Percentiles rank a stretch among this genome's conserved stretches.
Conservation (phyloP, 768 basidiomycete species). For the Gelatoporia subvermispora region DNA sequence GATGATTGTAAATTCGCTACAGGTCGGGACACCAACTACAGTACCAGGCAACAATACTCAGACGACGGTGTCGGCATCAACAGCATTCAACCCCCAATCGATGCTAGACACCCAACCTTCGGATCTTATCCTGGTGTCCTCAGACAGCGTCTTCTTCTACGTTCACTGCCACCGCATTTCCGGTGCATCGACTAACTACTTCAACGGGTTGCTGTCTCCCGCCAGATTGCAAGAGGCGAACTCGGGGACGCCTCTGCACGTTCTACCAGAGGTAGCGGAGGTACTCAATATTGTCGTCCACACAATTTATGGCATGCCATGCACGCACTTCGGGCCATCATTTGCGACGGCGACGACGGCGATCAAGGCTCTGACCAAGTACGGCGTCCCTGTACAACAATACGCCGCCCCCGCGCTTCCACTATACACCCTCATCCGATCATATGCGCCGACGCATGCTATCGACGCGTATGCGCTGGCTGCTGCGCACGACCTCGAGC, state of each 20-base stretch:
- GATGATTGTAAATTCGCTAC: too few relatives aligned
- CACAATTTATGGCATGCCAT: conserved; percentile 26
- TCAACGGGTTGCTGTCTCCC: conserved; percentile 15
- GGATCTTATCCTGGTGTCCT: conserved; percentile 25
- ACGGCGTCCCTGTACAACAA: conserved; percentile 20
- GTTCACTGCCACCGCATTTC: conserved; percentile 21
- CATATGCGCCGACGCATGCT: conserved; percentile 30
- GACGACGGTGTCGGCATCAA: conserved; percentile 12
- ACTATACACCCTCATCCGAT: conserved; percentile 29
- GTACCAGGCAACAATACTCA: neutral
- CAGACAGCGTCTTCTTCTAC: conserved; percentile 30
- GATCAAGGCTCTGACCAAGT: conserved; percentile 20
- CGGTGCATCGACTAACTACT: conserved; percentile 21
- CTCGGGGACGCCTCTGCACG: conserved; percentile 13
- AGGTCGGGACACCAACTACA: too few relatives aligned
- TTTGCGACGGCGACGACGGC: conserved; percentile 23
- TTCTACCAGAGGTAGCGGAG: conserved; percentile 22
- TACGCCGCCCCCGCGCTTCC: conserved; percentile 26
- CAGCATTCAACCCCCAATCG: conserved; percentile 14
- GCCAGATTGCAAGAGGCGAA: too few relatives aligned
- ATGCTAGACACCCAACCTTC: conserved; percentile 9
- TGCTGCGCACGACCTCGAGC: conserved; percentile 27
- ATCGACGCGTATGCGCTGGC: conserved; percentile 40
- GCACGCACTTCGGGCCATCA: conserved; percentile 22
- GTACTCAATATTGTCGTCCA: conserved; percentile 32